Conservation (phyloP, 768 basidiomycete genomes). For the Dacryopinax primogenitus region DNA sequence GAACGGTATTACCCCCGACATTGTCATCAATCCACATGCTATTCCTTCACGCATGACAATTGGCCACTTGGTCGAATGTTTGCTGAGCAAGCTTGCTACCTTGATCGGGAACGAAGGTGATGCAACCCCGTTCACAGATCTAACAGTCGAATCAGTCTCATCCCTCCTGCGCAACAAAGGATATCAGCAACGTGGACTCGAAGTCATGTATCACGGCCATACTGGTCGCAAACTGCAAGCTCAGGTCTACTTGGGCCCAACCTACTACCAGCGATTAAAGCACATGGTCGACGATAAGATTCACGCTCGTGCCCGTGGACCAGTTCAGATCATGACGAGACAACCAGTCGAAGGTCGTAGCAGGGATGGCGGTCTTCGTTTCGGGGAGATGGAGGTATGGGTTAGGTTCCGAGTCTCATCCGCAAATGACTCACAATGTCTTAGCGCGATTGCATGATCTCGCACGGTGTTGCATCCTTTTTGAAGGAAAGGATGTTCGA, state of each 20-base stretch:
- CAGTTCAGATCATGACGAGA: slow-evolving; percentile 91
- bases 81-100: slow-evolving; percentile 90
- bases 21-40: slow-evolving; percentile 98
- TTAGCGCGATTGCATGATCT: slow-evolving; percentile 95
- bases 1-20: slow-evolving; percentile 91
- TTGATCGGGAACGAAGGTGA: slow-evolving; percentile 95
- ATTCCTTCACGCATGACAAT: slow-evolving; percentile 99
- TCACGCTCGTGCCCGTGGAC: slow-evolving; percentile 91
- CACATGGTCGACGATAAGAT: slow-evolving; percentile 99
- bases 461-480: slow-evolving; percentile 96
- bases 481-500: slow-evolving; percentile 94
- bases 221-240: slow-evolving; percentile 97
- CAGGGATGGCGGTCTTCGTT: slow-evolving; percentile 96
- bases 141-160: slow-evolving; percentile 98
- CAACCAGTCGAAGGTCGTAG: slow-evolving; percentile 98
- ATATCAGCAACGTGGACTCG: slow-evolving; percentile 92
- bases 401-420: not conserved
- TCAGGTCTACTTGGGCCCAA: slow-evolving; percentile 95
- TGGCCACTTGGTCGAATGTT: slow-evolving; percentile 96
- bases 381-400: slow-evolving; percentile 91
- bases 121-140: slow-evolving; percentile 94
- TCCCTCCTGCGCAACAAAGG: slow-evolving; percentile 73
- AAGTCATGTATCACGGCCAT: slow-evolving; percentile 98
- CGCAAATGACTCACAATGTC: not conserved
- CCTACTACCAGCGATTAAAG: slow-evolving; percentile 96